These are phyloP conservation scores for Galerina sulciceps DNA, from an alignment of 768 basidiomycete genomes.

Conservation along the genomic window DNA sequence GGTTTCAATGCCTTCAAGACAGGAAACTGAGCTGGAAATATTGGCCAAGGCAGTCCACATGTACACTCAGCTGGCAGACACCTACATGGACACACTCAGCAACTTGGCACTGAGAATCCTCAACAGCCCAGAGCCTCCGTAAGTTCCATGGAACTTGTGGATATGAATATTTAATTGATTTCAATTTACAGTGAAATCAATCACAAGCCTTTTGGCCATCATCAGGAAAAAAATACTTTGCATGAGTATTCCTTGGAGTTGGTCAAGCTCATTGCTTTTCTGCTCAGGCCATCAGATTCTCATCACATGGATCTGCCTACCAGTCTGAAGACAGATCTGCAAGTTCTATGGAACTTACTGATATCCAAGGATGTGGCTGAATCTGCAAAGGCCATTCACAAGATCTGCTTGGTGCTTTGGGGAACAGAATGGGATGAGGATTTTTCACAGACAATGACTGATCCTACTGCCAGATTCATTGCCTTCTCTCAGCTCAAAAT, in stretches of 20 bases:
- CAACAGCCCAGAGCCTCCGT: background rate
- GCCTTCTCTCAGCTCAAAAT: background rate
- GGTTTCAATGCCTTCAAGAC: background rate
- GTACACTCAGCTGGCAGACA: background rate
- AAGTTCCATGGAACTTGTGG: background rate
- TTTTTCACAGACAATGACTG: background rate
- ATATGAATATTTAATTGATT: background rate
- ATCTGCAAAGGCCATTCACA: background rate
- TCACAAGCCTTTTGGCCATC: too few relatives aligned
- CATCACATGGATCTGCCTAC: too few relatives aligned
- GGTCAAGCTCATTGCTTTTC: background rate
- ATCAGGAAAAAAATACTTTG: too few relatives aligned
- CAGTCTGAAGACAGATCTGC: background rate
- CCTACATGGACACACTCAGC: background rate
- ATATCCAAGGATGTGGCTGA: background rate
- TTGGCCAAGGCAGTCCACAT: background rate
- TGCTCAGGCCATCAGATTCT: too few relatives aligned
- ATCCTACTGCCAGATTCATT: background rate
- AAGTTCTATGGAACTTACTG: background rate
- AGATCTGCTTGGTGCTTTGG: background rate
- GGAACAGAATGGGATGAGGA: background rate
- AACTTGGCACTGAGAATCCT: background rate
- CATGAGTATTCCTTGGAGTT: too few relatives aligned
- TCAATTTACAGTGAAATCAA: too few relatives aligned
- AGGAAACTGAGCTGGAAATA: background rate